Evolutionary conservation across 805 yeast genomes (phyloP).

Genomic region (Maudiozyma barnettii): DNA sequence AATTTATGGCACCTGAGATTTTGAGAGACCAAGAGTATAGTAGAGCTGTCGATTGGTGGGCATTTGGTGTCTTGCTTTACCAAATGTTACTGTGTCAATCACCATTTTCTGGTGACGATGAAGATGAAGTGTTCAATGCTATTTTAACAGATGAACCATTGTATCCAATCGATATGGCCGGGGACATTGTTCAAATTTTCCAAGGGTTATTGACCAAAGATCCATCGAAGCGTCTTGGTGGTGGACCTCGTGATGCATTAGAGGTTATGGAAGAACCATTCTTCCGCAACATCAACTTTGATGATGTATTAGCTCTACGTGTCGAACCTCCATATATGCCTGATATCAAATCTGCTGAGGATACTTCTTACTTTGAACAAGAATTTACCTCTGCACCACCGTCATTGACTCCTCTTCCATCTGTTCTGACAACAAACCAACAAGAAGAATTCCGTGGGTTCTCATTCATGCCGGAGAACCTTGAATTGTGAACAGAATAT

Average conservation of each 20-base stretch:
- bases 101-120: slow-evolving; percentile 95
- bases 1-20: slow-evolving; percentile 98
- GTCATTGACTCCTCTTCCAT: slow-evolving; percentile 87
- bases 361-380: slow-evolving; percentile 85
- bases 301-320: slow-evolving; percentile 61
- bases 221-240: slow-evolving; percentile 74
- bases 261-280: slow-evolving; percentile 96
- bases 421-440: slow-evolving; percentile 72
- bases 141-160: slow-evolving; percentile 92
- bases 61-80: slow-evolving; percentile 90
- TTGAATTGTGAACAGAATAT: slow-evolving; percentile 23
- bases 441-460: slow-evolving; percentile 98
- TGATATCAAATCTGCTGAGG: slow-evolving; percentile 76
- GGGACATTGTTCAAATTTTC: slow-evolving; percentile 88
- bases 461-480: slow-evolving; percentile 68
- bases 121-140: slow-evolving; percentile 94
- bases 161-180: slow-evolving; percentile 95
- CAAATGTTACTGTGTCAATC: slow-evolving; percentile 96
- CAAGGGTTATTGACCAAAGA: slow-evolving; percentile 88
- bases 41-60: slow-evolving; percentile 99
- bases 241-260: slow-evolving; percentile 78
- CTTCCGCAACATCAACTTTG: slow-evolving; percentile 82
- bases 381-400: slow-evolving; percentile 94
- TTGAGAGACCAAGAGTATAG: slow-evolving; percentile 87
- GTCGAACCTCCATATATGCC: slow-evolving; percentile 89